Evolutionary conservation across 371 early-diverging fungal genomes (phyloP).

Genomic region (Umbelopsis sp.): DNA sequence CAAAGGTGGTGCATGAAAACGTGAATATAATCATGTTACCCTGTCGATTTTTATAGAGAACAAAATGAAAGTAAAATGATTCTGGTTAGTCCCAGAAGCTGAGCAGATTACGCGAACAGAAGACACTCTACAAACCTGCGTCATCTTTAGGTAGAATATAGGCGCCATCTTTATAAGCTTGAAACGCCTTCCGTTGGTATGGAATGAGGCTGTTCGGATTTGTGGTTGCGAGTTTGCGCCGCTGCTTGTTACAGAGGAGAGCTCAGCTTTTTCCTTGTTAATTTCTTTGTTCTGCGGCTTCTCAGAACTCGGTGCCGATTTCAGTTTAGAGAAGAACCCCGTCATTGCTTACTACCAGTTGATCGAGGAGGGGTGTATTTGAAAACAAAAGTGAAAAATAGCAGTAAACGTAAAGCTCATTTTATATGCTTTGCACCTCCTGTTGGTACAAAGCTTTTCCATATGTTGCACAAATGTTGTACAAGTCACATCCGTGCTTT

Average conservation of each 20-base stretch:
- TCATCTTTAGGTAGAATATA: constrained; percentile 60
- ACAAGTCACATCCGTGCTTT: background rate
- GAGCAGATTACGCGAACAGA: background rate
- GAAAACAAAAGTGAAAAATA: background rate
- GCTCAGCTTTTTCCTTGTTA: background rate
- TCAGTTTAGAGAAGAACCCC: background rate
- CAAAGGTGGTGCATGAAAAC: background rate
- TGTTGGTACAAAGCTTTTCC: too few species aligned
- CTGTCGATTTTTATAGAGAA: background rate
- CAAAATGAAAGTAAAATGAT: background rate
- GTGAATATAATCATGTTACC: background rate
- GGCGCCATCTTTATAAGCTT: constrained; percentile 43
- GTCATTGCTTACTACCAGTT: too few species aligned
- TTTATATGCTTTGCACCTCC: too few species aligned
- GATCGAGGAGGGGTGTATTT: background rate
- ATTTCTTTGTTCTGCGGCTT: background rate
- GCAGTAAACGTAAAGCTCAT: too few species aligned
- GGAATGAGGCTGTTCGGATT: background rate
- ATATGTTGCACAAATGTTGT: background rate
- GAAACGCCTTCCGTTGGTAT: constrained; percentile 44
- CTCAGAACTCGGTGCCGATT: background rate
- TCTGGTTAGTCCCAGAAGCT: background rate
- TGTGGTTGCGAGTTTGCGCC: background rate
- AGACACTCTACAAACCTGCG: constrained; percentile 30
- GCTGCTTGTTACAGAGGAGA: background rate